Conservation (phyloP, 345 rosid genomes). For the Brassica rapa region DNA sequence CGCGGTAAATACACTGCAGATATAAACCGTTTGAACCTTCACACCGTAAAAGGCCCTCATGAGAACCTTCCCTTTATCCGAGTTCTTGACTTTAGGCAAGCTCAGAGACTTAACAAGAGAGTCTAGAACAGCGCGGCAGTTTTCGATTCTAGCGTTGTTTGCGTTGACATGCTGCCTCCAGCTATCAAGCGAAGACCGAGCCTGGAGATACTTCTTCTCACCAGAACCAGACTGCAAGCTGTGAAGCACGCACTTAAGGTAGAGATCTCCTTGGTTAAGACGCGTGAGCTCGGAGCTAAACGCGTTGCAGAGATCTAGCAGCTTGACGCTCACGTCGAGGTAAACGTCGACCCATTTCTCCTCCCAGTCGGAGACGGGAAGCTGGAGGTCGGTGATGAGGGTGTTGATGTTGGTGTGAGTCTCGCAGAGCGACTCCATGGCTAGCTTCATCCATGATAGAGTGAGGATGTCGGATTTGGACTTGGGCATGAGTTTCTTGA, state of each 20-base stretch:
- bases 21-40: constrained; percentile 72
- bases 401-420: constrained; percentile 64
- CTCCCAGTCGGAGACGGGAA: constrained; percentile 86
- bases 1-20: constrained; percentile 71
- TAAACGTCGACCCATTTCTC: constrained; percentile 91
- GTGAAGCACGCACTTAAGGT: constrained; percentile 68
- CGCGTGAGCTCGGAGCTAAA: constrained; percentile 79
- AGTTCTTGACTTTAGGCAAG: constrained; percentile 86
- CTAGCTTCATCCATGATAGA: constrained; percentile 81
- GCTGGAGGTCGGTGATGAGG: constrained; percentile 72
- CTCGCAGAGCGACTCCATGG: constrained; percentile 76
- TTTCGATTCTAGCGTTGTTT: constrained; percentile 65
- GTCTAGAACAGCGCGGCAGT: constrained; percentile 58
- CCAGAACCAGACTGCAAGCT: constrained; percentile 58
- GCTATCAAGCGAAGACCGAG: constrained; percentile 66
- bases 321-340: constrained; percentile 79
- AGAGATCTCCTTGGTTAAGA: constrained; percentile 77
- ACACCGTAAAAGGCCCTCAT: constrained; percentile 90
- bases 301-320: constrained; percentile 77
- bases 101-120: constrained; percentile 54
- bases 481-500: constrained; percentile 63
- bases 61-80: constrained; percentile 81
- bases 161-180: constrained; percentile 73
- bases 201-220: constrained; percentile 49
- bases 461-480: constrained; percentile 63